Evolutionary conservation across 2,329 filamentous ascomycete species (phyloP).

Genomic region (Phyllosticta ampelicida): DNA sequence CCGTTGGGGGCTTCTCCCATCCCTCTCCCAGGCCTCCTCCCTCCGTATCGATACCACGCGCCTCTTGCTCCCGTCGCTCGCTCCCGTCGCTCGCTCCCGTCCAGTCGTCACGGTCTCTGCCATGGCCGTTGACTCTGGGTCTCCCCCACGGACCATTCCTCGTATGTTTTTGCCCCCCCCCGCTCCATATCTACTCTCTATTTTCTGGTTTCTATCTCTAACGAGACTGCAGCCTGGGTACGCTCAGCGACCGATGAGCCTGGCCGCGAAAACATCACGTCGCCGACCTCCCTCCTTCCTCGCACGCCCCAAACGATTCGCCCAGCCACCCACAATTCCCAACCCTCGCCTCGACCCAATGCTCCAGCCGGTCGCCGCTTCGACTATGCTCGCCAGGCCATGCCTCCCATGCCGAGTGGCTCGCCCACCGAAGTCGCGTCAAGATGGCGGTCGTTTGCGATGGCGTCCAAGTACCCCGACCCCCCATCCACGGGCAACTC

Average conservation of each 20-base stretch:
- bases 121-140: conserved; percentile 4
- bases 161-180: neutral
- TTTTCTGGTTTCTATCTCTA: too few relatives aligned
- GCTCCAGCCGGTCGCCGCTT: conserved; percentile 27
- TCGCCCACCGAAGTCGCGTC: conserved; percentile 26
- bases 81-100: neutral
- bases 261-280: neutral
- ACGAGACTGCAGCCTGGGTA: conserved; percentile 22
- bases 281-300: conserved; percentile 2
- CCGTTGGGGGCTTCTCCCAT: neutral
- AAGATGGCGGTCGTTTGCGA: conserved; percentile 30
- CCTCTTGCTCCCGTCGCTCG: conserved; percentile 1
- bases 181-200: neutral
- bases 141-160: conserved; percentile 4
- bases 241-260: conserved; percentile 26
- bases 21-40: neutral
- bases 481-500: conserved; percentile 23
- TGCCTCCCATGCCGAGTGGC: conserved; percentile 25
- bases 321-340: conserved; percentile 27
- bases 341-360: conserved; percentile 28
- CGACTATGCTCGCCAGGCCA: conserved; percentile 28
- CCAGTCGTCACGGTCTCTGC: neutral
- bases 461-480: conserved; percentile 18
- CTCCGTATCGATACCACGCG: neutral
- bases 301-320: conserved; percentile 23